Base-by-base conservation (phyloP, 805 yeast species). In the Metschnikowia orientalis region DNA sequence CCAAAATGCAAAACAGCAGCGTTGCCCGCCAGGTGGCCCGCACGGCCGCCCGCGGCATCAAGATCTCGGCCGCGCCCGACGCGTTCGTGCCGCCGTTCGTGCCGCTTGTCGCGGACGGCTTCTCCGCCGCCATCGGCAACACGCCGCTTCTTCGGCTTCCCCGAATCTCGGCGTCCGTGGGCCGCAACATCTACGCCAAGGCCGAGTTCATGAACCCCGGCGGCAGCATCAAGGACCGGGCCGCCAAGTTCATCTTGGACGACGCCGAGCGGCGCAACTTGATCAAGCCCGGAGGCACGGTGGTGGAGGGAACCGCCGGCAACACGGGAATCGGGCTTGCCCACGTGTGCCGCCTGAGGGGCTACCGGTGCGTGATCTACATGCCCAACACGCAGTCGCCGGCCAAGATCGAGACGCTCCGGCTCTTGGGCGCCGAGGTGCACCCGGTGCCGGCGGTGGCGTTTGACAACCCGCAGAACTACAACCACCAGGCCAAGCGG, bases 301-400 rank as follows among this genome's bases (percentile, higher is more conserved):
- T 87, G 18, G 89, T 87, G 11, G 96, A 87, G 59, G 95, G 95
- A 6, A 86, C 95, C 8, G 96, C 96, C 3, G 96, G 96, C 19
- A 87, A 87, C 61, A 87, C 96, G n/a, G 96, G 95, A 11, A 87
- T 87, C 46, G 95, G 95, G 1, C 63, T 87, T 35, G 95, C 95
- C 5, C 78, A 73, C 49, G 76, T 80, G 27, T 84, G 94, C 54
- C 68, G 95, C 21, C 73, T 89, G 29, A 75, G 80, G 47, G 95
- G 95, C 18, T 87, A 87, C 67, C 75, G 81, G 36, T 78, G 92
- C 56, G 78, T 87, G 30, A 82, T 87, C 38, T 87, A 85, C 66
- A 86, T 87, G 88, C 96, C 96, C 38, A 77, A 87, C 58, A 85
- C 95, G 2, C 95, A 86, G 57, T 75, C 92, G 5, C 83, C 82